Evolutionary conservation across 768 basidiomycete species (phyloP).

Genomic region (Hypholoma sublateritium): DNA sequence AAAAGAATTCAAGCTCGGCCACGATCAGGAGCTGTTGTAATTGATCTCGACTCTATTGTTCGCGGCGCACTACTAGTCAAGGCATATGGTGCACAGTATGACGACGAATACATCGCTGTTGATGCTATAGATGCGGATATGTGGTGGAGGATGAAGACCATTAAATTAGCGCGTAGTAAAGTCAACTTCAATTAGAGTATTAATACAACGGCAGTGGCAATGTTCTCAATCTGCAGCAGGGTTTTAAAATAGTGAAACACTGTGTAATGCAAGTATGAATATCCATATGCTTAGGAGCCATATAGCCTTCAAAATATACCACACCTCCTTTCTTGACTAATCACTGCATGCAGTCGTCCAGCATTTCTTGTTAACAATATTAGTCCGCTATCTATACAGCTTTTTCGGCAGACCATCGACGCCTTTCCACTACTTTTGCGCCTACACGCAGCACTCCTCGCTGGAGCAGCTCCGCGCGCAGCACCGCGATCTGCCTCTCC

Average conservation of each 20-base stretch:
- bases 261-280: neutral
- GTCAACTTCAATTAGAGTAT: neutral
- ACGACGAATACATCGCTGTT: neutral
- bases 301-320: too few relatives aligned
- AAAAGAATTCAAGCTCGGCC: neutral
- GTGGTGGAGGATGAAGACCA: neutral
- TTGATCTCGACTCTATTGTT: neutral
- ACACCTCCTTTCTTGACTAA: too few relatives aligned
- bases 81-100: neutral
- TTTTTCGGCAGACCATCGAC: neutral
- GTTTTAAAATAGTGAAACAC: neutral
- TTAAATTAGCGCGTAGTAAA: neutral
- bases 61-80: neutral
- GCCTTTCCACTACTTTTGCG: neutral
- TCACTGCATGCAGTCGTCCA: too few relatives aligned
- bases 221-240: neutral
- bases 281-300: too few relatives aligned
- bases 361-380: too few relatives aligned
- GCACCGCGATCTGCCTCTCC: conserved; percentile 76
- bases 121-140: neutral
- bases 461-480: conserved; percentile 57
- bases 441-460: conserved; percentile 16
- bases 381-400: too few relatives aligned
- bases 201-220: neutral
- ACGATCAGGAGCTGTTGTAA: neutral